A percentile compares a stretch with the other conserved stretches of the same genome.
Evolutionary conservation across 208 protist species (phyloP).

Genomic region (Leptomonas pyrrhocoris): DNA sequence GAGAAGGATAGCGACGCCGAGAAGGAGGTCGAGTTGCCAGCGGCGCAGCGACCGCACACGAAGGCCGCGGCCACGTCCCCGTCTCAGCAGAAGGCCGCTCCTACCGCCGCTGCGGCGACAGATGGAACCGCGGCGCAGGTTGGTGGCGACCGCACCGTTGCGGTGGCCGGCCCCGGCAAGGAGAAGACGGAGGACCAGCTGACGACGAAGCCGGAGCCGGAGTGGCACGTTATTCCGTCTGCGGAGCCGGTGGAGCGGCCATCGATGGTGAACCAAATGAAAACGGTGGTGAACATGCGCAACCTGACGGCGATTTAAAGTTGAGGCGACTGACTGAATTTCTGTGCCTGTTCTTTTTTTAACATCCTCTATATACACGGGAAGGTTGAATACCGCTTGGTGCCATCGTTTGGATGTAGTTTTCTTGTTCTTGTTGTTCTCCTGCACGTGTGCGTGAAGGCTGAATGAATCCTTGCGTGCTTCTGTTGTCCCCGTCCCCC

Average conservation of each 20-base stretch:
- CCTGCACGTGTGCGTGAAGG: too few species aligned
- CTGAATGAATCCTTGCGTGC: too few species aligned
- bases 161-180: slow-evolving; percentile 1
- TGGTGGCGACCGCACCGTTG: background rate
- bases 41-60: slow-evolving; percentile 2
- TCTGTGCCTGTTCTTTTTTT: slow-evolving; percentile 7
- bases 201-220: slow-evolving; percentile 34
- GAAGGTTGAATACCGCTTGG: too few species aligned
- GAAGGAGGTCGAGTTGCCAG: slow-evolving; percentile 16
- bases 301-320: slow-evolving; percentile 40
- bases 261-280: slow-evolving; percentile 36
- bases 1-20: slow-evolving; percentile 6
- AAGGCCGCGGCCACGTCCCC: background rate
- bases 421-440: too few species aligned
- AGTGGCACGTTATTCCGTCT: slow-evolving; percentile 32
- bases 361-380: too few species aligned
- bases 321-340: background rate
- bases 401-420: too few species aligned
- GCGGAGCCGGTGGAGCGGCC: slow-evolving; percentile 28
- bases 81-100: background rate
- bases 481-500: too few species aligned
- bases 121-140: background rate
- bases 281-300: slow-evolving; percentile 42
- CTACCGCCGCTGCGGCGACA: background rate
- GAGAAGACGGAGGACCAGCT: slow-evolving; percentile 26